Base-by-base conservation (phyloP, 768 basidiomycete species). In the Hypholoma sublateritium region DNA sequence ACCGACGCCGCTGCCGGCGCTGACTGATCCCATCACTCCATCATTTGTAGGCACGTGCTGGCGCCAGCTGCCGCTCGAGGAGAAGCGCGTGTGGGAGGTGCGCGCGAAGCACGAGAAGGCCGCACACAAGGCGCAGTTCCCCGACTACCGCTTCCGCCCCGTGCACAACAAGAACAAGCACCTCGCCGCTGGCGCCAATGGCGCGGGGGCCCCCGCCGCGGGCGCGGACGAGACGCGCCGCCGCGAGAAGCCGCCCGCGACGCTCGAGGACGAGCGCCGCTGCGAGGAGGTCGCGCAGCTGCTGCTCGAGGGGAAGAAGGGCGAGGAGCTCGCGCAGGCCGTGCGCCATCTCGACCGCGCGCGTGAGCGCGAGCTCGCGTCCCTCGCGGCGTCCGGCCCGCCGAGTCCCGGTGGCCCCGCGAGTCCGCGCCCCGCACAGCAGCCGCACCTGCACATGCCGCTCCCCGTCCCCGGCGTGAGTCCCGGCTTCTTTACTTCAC, bases 31-130 rank as follows among this genome's bases (percentile, higher is more conserved):
- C 41, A 39, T 17, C 41, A 45, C n/a, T 53, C n/a, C 14, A 8
- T n/a, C 25, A 34, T 44, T 22, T 47, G 25, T 74, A 75, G 90
- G 90, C 44, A 84, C 86, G 64, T 89, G 87, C 66, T 92, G 90
- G 90, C 80, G 85, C 22, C 69, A 84, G 0, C 80, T 92, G 3
- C 86, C 88, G 0, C 77, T 84, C 16, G 81, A 86, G 14, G 87
- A 92, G 69, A 89, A 87, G 65, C 79, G 78, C 4, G 74, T 83
- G 16, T 92, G 90, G 90, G 88, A 91, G 65, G 71, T 80, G 34
- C 81, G 81, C 53, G 90, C 90, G 0, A 87, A 88, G 66, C 79
- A 83, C 43, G 89, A 85, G 21, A 90, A 89, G 71, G 86, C 84
- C 0, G 85, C 84, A 28, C 89, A 92, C 72, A 83, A 87, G 53